Base-by-base conservation (phyloP, 352 stramenopile species). In the Phytophthora pisi region DNA sequence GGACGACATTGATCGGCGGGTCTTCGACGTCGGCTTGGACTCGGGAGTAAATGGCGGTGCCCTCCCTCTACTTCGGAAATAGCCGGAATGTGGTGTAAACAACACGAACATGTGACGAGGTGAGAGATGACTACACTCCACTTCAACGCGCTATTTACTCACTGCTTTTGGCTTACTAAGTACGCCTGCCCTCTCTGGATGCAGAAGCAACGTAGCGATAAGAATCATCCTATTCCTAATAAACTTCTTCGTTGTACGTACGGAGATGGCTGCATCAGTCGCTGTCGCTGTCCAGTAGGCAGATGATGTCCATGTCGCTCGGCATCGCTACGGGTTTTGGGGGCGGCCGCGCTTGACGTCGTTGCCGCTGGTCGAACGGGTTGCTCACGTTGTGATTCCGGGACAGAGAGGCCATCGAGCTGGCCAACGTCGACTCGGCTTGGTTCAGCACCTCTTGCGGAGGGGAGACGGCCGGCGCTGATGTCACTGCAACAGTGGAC, bases 211-310 rank as follows among this genome's bases (percentile, higher is more conserved):
- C 49, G 52, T 61, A 64, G 50, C 65, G 28, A 53, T 53, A 59
- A 57, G 57, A 54, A 46, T n/a, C 43, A 34, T 66, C 51, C 40
- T 56, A 70, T 28, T 57, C 36, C 67, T 68, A 71, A 51, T 57
- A 68, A 64, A 28, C 59, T 51, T 38, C 59, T 54, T 38, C 43
- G 36, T 46, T 31, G 43, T 47, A 51, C 11, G 23, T 54, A 64
- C 63, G 38, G 45, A 15, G 45, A 10, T 47, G 23, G 26, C 34
- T 61, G 13, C 6, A 42, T 88, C 70, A 86, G 53, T 90, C 85
- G 64, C 85, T 93, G 64, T 93, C 85, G 51, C 84, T 93, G 70
- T 93, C 86, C 70, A 93, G 36, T 54, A 93, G 76, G 61, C 75
- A 89, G 60, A 93, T 93, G 31, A 93, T 86, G 56, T 92, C 84